Evolutionary conservation across 2,329 filamentous ascomycete species (phyloP), one percentile per base, ranked within the genome.

Genomic region (Akanthomyces dipterigenus): DNA sequence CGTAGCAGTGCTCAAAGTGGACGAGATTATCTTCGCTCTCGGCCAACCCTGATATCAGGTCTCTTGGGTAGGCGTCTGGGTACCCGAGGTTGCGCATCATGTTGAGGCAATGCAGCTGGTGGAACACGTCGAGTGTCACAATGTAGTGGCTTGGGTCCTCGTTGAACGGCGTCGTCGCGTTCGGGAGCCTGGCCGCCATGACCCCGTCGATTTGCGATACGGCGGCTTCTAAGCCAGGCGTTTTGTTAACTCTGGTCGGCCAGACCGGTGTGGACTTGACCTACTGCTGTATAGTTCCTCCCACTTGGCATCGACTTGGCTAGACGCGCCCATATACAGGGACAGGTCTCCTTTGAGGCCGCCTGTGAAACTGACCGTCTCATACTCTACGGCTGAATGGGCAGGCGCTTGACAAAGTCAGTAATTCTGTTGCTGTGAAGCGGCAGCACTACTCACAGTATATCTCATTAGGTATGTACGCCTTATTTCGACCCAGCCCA

Each of bases 291-390:
- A 80, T 50, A 83, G 77, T 12, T 77, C 77, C 54, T 82, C 77
- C 83, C 83, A 86, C 18, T 77, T 78, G 54, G 75, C 74, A 63
- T 85, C 82, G 8, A 85, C 82, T n/a, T 81, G 78, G 5, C 77
- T 75, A 0, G 82, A 80, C 34, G 75, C 79, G 24, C 83, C 83
- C 53, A 84, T 78, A 65, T 80, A 86, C 3, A 74, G 74, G 0
- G 79, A 79, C 20, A 65, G 69, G 60, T 79, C 75, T 60, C 77
- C 74, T 31, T 78, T 71, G 0, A 77, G 73, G 20, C 75, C 75
- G n/a, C 79, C 66, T 59, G 80, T 79, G 66, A 78, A 83, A 54
- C 78, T 76, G 5, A 78, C 72, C 7, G 73, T 77, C 67, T 82
- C 72, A 66, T 83, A 83, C 64, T 78, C 72, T 6, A 82, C 76